Base-by-base conservation (phyloP, 1,284 basidiomycete species). In the Cryptococcus sp. region DNA sequence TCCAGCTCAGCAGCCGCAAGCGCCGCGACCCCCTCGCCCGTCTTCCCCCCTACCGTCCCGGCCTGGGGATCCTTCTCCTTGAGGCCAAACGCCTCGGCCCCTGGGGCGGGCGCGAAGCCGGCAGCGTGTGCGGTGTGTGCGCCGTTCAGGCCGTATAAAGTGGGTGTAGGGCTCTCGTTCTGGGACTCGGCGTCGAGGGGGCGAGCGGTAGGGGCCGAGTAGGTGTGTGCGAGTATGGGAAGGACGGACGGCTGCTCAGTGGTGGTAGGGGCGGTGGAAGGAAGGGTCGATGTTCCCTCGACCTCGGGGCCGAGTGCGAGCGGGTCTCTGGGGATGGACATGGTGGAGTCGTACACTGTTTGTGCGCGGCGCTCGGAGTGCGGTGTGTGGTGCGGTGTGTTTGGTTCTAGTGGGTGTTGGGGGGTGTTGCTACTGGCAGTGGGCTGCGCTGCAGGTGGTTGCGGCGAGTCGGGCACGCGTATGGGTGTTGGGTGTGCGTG, bases 41-140 rank as follows among this genome's bases (percentile, higher is more conserved):
- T 51, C 20, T 51, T 51, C 1, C 55, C 63, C 7, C 62, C 61
- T 4, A 43, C 53, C 7, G 50, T 53, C 13, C 53, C 55, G 4
- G 61, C 61, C 40, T 66, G 60, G 50, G 50, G 49, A 52, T 66
- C 64, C 49, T 64, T 64, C 45, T 63, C 53, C 7, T 47, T 36
- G 16, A 53, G 23, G 0, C 53, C 59, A 3, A 50, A 43, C 20
- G 35, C 57, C 7, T 43, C 47, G 7, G 39, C 35, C 16, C 60
- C 52, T n/a, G 53, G 46, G 7, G 61, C 57, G 15, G 66, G 62
- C 48, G 62, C 57, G 15, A 37, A 55, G 15, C 35, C 39, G 8
- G 56, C 46, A 12, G 58, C 46, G 35, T 47, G 46, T n/a, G 46
- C 23, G 13, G 11, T 24, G 18, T 23, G 55, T 0, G 53, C 53